A percentile compares a stretch with the other conserved stretches of the same genome.
Conservation (phyloP, 441 rosid species). For the Euphorbia corollata region DNA sequence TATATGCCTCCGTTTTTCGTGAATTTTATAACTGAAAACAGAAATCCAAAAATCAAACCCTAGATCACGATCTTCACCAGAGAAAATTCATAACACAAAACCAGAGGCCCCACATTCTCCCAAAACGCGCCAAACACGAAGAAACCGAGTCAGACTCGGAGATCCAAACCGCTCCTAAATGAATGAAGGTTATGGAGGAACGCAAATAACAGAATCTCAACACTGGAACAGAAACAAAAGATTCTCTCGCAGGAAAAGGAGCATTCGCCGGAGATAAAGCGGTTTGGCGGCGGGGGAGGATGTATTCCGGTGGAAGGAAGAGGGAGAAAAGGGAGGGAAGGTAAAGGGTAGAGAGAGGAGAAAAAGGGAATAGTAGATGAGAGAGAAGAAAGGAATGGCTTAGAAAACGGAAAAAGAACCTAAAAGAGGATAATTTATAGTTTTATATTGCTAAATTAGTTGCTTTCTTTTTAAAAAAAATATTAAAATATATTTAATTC, state of each 20-base stretch:
- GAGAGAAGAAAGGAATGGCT: slow-evolving; percentile 34
- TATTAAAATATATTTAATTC: slow-evolving; percentile 19
- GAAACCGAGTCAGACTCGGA: slow-evolving; percentile 40
- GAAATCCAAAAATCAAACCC: slow-evolving; percentile 43
- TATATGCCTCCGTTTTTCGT: slow-evolving; percentile 51
- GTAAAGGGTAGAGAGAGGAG: slow-evolving; percentile 21
- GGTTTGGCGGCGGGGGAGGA: slow-evolving; percentile 29
- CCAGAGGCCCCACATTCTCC: slow-evolving; percentile 64
- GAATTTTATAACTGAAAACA: slow-evolving; percentile 19
- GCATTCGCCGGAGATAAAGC: slow-evolving; percentile 12
- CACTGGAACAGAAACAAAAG: slow-evolving; percentile 7
- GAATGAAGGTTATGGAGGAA: slow-evolving; percentile 4
- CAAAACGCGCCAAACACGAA: slow-evolving; percentile 29
- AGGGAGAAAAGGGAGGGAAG: slow-evolving; percentile 20
- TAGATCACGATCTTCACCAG: slow-evolving; percentile 61
- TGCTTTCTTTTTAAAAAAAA: slow-evolving; percentile 9
- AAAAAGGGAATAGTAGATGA: slow-evolving; percentile 17
- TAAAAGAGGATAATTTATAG: slow-evolving; percentile 44
- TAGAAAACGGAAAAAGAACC: slow-evolving; percentile 54
- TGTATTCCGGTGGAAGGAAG: slow-evolving; percentile 38
- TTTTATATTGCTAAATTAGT: slow-evolving; percentile 43
- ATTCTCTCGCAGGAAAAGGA: slow-evolving; percentile 25
- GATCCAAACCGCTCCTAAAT: slow-evolving; percentile 47
- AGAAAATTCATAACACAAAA: slow-evolving; percentile 27
- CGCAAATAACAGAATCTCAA: slow-evolving; percentile 9